Base-by-base conservation (phyloP, 2,329 filamentous ascomycete genomes). In the Xylaria sp. region DNA sequence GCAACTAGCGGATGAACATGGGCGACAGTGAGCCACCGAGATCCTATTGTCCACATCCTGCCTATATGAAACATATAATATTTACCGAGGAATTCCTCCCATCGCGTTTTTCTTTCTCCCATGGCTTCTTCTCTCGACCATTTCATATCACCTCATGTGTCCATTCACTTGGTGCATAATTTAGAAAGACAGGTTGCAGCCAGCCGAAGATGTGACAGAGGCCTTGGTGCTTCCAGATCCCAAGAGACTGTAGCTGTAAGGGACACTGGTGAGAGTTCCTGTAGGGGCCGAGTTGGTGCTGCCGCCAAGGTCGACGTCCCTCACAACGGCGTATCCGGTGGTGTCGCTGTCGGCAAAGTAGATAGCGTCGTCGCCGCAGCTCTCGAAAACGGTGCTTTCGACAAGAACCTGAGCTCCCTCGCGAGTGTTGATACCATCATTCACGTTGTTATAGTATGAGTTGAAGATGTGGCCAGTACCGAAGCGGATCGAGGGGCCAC, bases 401-500 rank as follows among this genome's bases (percentile, higher is more conserved):
- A 87, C 81, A 12, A 87, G 82, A 9, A 87, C 76, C 71, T 87
- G 83, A 0, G 86, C 84, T 4, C 80, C 82, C 56, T 81, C 74
- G 41, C 84, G 82, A 48, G 84, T 83, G 77, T 86, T 86, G 79
- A 87, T 83, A 81, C 85, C 58, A 81, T 80, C 28, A 59, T 74
- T 76, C 65, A 81, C 73, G 69, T 78, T 75, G 37, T 71, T 61
- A 79, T 81, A 85, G 77, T 83, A 83, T 71, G 79, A 82, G 81
- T 88, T 77, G 71, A 73, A 71, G 60, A 78, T 75, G 76, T 89
- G 87, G 20, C 82, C 86, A 37, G 85, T 88, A 12, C 86, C 87
- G 79, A 89, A 89, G 69, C 87, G 85, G 78, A 88, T 76, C 10
- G 82, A 84, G 1, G 88, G 87, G 0, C 78, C 81, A 62, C 87